Evolutionary conservation across 306 rosid species (phyloP), one percentile per base, ranked within the genome.

Genomic region (Begonia fuchsioides): DNA sequence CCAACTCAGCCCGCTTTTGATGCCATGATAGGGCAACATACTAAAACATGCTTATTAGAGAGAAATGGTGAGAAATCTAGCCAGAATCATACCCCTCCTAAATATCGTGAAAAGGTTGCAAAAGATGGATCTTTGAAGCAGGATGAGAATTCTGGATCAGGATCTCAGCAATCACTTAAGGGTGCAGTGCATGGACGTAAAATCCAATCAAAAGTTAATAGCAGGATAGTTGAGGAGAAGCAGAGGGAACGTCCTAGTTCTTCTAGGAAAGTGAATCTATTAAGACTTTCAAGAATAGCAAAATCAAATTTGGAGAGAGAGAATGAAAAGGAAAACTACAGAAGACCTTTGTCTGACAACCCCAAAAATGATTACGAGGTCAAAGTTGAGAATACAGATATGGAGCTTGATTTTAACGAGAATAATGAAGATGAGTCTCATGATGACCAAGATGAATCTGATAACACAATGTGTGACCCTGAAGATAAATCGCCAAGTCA

Each of bases 381-480:
- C 60, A 86, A 82, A 75, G 77, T 82, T 65, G 93, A 90, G 86
- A 85, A 90, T 68, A 77, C 79, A 43, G 98, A 90, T 58, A 90
- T 90, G 98, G 98, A 90, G 59, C 95, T 90, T 55, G 95, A 90
- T 60, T 90, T 90, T 73, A 55, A 79, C 63, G 98, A 90, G 88
- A 81, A 75, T 57, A 58, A 58, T 9, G 98, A 85, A 73, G 98
- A 81, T 47, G 95, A 90, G 46, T 67, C 74, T 13, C 71, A 65
- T 2, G 98, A 90, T 48, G 98, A 90, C 63, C 61, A 73, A 53
- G 95, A 85, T 54, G 81, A 65, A 38, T 52, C 76, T 15, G 92
- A 79, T 52, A 75, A 65, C 44, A 57, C 71, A 68, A 55, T 70
- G 70, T 44, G 69, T 46, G 52, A 51, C 62, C 60, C 72, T 13